phyloP scores from a whole-genome alignment of 148 eudicot species.

The Heliamphora exappendiculata region DNA sequence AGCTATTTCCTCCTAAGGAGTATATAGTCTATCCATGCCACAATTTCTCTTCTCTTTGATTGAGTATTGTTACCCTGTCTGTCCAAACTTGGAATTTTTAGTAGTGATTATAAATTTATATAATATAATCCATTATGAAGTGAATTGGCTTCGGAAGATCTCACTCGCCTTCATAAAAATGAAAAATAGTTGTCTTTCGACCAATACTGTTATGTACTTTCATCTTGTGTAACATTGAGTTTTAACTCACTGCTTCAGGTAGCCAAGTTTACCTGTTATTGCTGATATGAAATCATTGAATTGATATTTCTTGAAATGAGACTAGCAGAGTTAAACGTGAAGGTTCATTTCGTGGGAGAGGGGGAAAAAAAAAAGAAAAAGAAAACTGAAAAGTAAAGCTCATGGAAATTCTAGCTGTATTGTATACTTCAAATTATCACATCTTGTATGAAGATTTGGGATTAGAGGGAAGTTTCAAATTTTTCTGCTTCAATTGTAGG shows the following conservation, averaged over 20 bases:
- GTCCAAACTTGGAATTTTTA: not conserved
- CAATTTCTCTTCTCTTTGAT: not conserved
- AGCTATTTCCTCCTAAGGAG: not conserved
- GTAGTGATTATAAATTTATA: not conserved
- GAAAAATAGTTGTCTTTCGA: not conserved
- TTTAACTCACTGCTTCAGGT: not conserved
- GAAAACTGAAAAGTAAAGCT: not conserved
- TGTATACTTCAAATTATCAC: not conserved
- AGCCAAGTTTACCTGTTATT: not conserved
- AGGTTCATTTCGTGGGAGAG: not conserved
- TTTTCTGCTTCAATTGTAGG: conserved; percentile 42
- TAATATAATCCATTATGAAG: not conserved
- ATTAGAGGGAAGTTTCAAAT: not conserved
- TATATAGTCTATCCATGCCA: too few species aligned
- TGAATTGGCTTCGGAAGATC: not conserved
- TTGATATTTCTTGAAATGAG: not conserved
- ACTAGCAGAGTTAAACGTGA: not conserved
- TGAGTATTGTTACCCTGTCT: not conserved
- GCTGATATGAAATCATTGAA: not conserved
- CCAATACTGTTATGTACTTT: not conserved
- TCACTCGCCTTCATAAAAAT: not conserved
- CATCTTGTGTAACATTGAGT: not conserved
- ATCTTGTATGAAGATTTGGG: not conserved
- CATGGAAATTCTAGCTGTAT: not conserved
- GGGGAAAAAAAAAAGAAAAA: not conserved